Percentiles rank a stretch among this genome's conserved stretches.
phyloP scores from a whole-genome alignment of 495 filamentous ascomycete genomes.

The Staphylotrichum tortipilum region DNA sequence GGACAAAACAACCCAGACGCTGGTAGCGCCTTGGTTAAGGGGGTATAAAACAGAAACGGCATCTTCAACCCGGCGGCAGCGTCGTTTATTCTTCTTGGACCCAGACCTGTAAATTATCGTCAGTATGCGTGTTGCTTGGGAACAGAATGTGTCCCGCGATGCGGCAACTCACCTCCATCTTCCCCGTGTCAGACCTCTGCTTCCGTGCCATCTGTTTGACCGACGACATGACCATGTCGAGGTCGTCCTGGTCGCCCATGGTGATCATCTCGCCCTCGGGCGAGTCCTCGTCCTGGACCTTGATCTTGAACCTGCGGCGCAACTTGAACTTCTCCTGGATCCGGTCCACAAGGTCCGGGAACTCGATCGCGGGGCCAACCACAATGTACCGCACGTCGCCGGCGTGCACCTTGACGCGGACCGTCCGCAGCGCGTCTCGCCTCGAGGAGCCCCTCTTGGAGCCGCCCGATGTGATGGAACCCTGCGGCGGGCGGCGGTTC shows the following conservation, averaged over 20 bases:
- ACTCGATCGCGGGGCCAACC: slow-evolving; percentile 63
- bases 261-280: slow-evolving; percentile 86
- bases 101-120: slow-evolving; percentile 48
- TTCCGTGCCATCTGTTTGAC: slow-evolving; percentile 60
- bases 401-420: slow-evolving; percentile 82
- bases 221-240: slow-evolving; percentile 69
- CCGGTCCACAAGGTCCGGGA: slow-evolving; percentile 61
- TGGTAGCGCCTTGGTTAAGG: neutral
- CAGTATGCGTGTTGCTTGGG: no score
- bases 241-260: slow-evolving; percentile 91
- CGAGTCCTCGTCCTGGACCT: slow-evolving; percentile 70
- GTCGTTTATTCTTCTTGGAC: slow-evolving; percentile 47
- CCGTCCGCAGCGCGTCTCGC: slow-evolving; percentile 46
- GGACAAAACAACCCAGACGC: no score
- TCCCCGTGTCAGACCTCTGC: slow-evolving; percentile 75
- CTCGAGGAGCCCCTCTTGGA: slow-evolving; percentile 37
- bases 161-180: slow-evolving; percentile 76
- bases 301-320: slow-evolving; percentile 63
- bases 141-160: no score
- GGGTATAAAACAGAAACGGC: slow-evolving; percentile 10
- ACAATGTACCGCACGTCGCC: slow-evolving; percentile 95
- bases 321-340: slow-evolving; percentile 82
- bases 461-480: slow-evolving; percentile 27
- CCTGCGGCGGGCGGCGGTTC: slow-evolving; percentile 31
- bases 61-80: neutral